phyloP scores from a whole-genome alignment of 2,329 filamentous ascomycete species.

The Fusarium sp. region DNA sequence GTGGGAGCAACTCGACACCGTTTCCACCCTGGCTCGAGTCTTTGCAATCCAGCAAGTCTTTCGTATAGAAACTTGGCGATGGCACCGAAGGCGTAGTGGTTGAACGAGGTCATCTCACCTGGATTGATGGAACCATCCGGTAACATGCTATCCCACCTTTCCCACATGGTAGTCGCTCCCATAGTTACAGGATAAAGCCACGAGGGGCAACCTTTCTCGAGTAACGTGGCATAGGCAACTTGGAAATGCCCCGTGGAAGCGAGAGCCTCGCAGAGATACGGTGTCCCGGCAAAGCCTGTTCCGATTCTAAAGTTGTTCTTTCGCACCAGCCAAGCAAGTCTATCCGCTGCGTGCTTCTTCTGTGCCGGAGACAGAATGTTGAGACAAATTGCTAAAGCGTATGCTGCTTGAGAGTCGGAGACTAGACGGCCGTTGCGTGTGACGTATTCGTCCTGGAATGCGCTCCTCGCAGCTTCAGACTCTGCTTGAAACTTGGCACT shows the following conservation, averaged over 20 bases:
- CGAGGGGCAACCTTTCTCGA: constrained; percentile 47
- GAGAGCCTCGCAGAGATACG: constrained; percentile 28
- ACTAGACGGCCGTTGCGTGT: constrained; percentile 6
- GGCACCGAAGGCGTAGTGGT: constrained; percentile 53
- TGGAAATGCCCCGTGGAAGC: not conserved
- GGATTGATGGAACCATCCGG: constrained; percentile 51
- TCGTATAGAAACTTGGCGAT: constrained; percentile 50
- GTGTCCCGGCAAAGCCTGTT: constrained; percentile 50
- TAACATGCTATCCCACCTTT: constrained; percentile 53
- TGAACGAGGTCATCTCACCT: constrained; percentile 53
- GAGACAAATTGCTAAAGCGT: constrained; percentile 24
- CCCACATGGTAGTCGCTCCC: constrained; percentile 54
- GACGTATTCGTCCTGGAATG: constrained; percentile 25
- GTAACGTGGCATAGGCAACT: constrained; percentile 48
- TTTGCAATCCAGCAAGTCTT: constrained; percentile 26
- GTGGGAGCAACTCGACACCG: not conserved
- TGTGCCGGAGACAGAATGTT: constrained; percentile 9
- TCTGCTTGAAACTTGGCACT: not conserved
- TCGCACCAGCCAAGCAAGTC: constrained; percentile 13
- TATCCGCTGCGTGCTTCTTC: not conserved
- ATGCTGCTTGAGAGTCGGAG: constrained; percentile 26
- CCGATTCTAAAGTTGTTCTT: constrained; percentile 26
- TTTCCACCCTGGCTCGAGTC: constrained; percentile 33
- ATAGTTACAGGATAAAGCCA: constrained; percentile 53
- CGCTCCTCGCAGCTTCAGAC: constrained; percentile 13